Evolutionary conservation across 768 basidiomycete species (phyloP).

Genomic region (Rhodotorula diobovata): DNA sequence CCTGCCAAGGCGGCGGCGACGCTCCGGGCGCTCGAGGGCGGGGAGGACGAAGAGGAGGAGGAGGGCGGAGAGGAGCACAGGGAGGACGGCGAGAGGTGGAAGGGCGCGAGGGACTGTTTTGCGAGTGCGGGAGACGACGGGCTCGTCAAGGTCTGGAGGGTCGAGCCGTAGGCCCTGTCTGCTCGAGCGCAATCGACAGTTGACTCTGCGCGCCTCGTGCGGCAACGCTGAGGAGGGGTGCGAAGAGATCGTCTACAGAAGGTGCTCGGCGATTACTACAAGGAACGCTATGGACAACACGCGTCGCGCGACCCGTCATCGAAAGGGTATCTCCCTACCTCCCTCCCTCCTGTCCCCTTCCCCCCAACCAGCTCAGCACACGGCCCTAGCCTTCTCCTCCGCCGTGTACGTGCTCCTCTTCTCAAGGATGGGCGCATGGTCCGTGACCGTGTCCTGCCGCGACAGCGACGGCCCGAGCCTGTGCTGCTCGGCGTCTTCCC

Average conservation of each 20-base stretch:
- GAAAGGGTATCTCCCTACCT: no score
- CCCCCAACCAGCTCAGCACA: neutral
- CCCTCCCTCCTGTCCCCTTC: no score
- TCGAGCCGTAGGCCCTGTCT: neutral
- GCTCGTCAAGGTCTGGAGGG: conserved; percentile 68
- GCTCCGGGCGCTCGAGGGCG: conserved; percentile 27
- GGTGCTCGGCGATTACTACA: no score
- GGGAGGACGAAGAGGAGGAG: conserved; percentile 21
- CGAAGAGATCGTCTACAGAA: no score
- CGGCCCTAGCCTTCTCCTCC: neutral
- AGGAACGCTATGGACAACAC: no score
- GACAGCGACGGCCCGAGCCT: conserved; percentile 13
- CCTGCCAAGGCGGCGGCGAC: conserved; percentile 13
- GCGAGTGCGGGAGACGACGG: conserved; percentile 87
- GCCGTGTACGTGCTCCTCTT: conserved; percentile 11
- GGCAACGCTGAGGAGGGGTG: no score
- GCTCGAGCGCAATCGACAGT: neutral
- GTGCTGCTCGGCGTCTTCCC: neutral
- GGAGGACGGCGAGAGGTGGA: conserved; percentile 43
- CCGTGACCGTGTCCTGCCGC: conserved; percentile 20
- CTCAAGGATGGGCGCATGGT: conserved; percentile 30
- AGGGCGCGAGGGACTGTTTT: conserved; percentile 62
- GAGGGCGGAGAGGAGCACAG: neutral
- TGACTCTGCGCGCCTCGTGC: neutral
- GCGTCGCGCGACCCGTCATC: no score